Evolutionary conservation across 805 yeast genomes (phyloP), one percentile per base, ranked within the genome.

Genomic region (Starmerella khaoyaiensis): DNA sequence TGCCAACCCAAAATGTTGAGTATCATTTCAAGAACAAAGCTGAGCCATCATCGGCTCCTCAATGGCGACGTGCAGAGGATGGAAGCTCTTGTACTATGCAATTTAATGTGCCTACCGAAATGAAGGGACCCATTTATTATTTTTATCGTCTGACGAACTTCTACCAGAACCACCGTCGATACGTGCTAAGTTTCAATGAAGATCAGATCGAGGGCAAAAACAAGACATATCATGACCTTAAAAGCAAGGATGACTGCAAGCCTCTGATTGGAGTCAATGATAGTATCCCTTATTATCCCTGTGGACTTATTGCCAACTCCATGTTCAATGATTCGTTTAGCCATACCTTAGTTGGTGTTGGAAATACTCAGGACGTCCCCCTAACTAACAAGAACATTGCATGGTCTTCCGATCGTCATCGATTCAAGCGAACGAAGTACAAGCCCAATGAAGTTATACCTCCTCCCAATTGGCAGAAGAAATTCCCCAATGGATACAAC

Each of bases 231-330:
- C 66, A 59, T 20, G 68, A 63, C 30, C 56, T 90, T 16, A 65
- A 61, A 41, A 51, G 59, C 28, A 63, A 58, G 42, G 65, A 60
- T 36, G 64, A 71, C 37, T 79, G 93, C 62, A 67, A 70, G 49
- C 84, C 86, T n/a, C 57, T 79, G 48, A 56, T 67, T 21, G 37
- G 31, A 24, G 31, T 33, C 37, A 4, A 14, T n/a, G 37, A 34
- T n/a, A 78, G 80, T 21, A 67, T 65, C 49, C 73, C 80, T 22
- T 69, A 74, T 44, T 87, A 87, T 56, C 98, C 98, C 14, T 90
- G 97, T 62, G 98, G 98, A 1, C 67, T 87, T 35, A 83, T 87
- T 46, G 94, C 97, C 36, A 87, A 87, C 60, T 82, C 96, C 0
- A 59, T 71, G 58, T 87, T 90, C 67, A 87, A 87, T 58, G 98